These are phyloP conservation scores for Capronia coronata DNA, from an alignment of 2,329 filamentous ascomycete species.

Conservation along the genomic window DNA sequence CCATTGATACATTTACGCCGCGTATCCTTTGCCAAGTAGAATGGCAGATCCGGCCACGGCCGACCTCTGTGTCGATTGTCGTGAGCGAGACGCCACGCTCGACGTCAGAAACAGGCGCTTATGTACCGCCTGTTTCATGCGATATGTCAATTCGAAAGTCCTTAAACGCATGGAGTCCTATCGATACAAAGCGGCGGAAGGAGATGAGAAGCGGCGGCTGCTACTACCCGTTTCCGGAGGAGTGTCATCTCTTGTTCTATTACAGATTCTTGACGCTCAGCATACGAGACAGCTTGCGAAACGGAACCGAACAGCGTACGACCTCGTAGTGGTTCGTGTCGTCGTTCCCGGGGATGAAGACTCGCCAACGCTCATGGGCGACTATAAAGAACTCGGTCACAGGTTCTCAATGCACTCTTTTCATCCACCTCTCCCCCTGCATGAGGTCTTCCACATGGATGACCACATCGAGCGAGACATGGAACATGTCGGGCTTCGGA, in stretches of 20 bases:
- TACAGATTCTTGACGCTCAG: constrained; percentile 68
- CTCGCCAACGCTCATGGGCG: constrained; percentile 29
- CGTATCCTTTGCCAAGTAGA: background rate
- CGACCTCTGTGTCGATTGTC: constrained; percentile 52
- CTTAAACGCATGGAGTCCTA: constrained; percentile 70
- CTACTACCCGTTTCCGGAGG: constrained; percentile 79
- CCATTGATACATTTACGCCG: background rate
- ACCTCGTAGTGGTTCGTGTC: constrained; percentile 41
- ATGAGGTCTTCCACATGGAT: constrained; percentile 50
- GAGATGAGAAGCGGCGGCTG: constrained; percentile 49
- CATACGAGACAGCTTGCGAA: constrained; percentile 58
- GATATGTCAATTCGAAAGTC: constrained; percentile 71
- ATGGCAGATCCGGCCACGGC: background rate
- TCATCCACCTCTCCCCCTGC: constrained; percentile 53
- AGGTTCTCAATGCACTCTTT: constrained; percentile 63
- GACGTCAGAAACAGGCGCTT: constrained; percentile 54
- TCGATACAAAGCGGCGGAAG: constrained; percentile 39
- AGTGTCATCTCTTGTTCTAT: constrained; percentile 67
- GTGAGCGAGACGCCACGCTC: constrained; percentile 44
- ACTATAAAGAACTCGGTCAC: constrained; percentile 46
- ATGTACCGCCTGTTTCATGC: constrained; percentile 65
- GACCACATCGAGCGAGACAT: constrained; percentile 19
- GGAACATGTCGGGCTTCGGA: constrained; percentile 12
- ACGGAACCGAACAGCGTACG: constrained; percentile 57
- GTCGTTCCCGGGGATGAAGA: constrained; percentile 38